These are phyloP conservation scores for Trichoderma parareesei DNA, from an alignment of 495 filamentous ascomycete species.

Conservation along the genomic window DNA sequence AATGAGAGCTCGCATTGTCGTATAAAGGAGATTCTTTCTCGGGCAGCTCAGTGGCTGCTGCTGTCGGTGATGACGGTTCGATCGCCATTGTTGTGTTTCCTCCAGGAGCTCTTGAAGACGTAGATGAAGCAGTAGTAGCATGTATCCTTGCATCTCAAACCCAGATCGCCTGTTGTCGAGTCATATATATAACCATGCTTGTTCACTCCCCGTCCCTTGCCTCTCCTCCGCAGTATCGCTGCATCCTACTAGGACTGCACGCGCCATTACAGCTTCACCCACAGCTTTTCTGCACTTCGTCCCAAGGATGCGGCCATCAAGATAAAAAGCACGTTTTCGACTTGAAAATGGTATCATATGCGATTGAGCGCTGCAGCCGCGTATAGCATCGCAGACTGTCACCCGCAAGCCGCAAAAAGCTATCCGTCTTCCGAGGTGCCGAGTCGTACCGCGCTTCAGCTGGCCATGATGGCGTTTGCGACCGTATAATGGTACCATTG, in stretches of 20 bases:
- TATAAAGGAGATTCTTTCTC: background rate
- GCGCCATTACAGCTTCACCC: background rate
- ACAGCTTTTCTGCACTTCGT: background rate
- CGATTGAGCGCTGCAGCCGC: background rate
- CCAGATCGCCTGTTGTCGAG: no score
- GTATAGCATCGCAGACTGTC: background rate
- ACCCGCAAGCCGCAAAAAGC: background rate
- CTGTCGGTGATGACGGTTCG: background rate
- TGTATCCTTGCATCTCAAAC: no score
- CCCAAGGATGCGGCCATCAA: background rate
- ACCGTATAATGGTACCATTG: conserved; percentile 1
- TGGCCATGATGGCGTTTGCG: background rate
- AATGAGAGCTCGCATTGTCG: background rate
- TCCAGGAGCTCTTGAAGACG: background rate
- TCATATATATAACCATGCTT: no score
- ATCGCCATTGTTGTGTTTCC: background rate
- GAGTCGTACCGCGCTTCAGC: background rate
- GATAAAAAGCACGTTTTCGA: background rate
- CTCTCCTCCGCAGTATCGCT: no score
- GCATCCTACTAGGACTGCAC: no score
- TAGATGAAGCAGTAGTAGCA: background rate
- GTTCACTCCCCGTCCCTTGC: no score
- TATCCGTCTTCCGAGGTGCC: background rate
- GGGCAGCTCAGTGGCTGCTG: background rate
- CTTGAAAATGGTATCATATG: conserved; percentile 2